Evolutionary conservation across 208 protist genomes (phyloP).

Genomic region (Acanthamoeba divionensis): DNA sequence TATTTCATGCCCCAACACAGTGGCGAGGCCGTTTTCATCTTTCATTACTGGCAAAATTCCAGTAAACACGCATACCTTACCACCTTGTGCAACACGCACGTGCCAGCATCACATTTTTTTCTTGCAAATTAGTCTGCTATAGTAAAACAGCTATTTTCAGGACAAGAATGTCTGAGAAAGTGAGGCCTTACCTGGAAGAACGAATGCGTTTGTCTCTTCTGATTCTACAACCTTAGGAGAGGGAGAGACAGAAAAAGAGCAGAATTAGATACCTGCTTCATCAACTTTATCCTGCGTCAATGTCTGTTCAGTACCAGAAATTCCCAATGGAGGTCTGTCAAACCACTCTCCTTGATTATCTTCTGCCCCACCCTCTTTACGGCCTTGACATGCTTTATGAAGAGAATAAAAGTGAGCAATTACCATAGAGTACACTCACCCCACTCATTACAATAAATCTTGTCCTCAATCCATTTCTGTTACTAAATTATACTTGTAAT

Average conservation of each 20-base stretch:
- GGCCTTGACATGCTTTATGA: background rate
- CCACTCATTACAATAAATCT: no score
- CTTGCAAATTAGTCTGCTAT: no score
- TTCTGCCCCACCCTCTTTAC: background rate
- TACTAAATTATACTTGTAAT: no score
- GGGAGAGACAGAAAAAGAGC: background rate
- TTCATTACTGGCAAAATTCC: background rate
- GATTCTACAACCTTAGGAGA: background rate
- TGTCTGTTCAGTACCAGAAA: background rate
- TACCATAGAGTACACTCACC: no score
- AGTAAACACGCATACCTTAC: conserved; percentile 48
- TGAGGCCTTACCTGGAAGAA: no score
- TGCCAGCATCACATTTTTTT: no score
- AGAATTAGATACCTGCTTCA: background rate
- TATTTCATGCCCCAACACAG: conserved; percentile 24
- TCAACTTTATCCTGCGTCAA: background rate
- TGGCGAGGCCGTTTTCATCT: conserved; percentile 30
- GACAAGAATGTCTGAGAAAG: no score
- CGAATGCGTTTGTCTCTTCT: conserved; percentile 37
- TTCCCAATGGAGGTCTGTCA: conserved; percentile 15
- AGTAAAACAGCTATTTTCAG: no score
- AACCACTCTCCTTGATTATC: background rate
- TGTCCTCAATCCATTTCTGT: no score
- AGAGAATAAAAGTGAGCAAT: no score
- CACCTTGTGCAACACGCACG: no score